Percentiles rank a stretch among this genome's conserved stretches.
phyloP scores from a whole-genome alignment of 164 flowering plant genomes.

The Aristolochia fimbriata region DNA sequence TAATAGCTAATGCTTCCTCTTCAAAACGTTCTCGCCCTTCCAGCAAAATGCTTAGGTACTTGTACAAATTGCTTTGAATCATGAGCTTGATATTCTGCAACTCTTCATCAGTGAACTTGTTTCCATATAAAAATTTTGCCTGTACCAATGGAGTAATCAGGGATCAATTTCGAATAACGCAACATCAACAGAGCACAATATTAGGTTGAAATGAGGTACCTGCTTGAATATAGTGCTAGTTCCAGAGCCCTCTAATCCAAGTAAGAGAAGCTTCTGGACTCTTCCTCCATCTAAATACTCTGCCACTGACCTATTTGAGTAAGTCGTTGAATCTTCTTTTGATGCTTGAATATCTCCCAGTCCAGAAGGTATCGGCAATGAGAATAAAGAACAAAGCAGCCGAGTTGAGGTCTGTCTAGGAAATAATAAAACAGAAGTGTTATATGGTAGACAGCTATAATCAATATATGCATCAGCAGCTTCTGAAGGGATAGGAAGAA shows the following conservation, averaged over 20 bases:
- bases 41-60: slow-evolving; percentile 21
- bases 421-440: slow-evolving; percentile 14
- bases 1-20: slow-evolving; percentile 18
- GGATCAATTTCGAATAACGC: neutral
- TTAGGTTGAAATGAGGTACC: slow-evolving; percentile 9
- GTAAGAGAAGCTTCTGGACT: slow-evolving; percentile 23
- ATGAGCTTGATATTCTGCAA: slow-evolving; percentile 20
- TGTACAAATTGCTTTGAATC: slow-evolving; percentile 29
- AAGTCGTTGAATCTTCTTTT: slow-evolving; percentile 17
- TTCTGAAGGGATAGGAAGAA: slow-evolving; percentile 1
- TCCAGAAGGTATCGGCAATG: slow-evolving; percentile 26
- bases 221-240: slow-evolving; percentile 37
- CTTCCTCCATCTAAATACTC: slow-evolving; percentile 22
- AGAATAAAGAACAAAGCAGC: slow-evolving; percentile 25
- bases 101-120: slow-evolving; percentile 19
- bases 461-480: neutral
- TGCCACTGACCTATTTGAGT: slow-evolving; percentile 19
- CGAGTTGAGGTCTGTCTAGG: slow-evolving; percentile 32
- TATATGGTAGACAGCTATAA: neutral
- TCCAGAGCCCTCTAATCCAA: slow-evolving; percentile 29
- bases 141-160: slow-evolving; percentile 1
- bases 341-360: slow-evolving; percentile 6
- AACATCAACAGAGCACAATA: neutral
- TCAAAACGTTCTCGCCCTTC: slow-evolving; percentile 28
- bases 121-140: slow-evolving; percentile 23